phyloP scores from a whole-genome alignment of 2,329 filamentous ascomycete species.

The Sporothrix curviconia region DNA sequence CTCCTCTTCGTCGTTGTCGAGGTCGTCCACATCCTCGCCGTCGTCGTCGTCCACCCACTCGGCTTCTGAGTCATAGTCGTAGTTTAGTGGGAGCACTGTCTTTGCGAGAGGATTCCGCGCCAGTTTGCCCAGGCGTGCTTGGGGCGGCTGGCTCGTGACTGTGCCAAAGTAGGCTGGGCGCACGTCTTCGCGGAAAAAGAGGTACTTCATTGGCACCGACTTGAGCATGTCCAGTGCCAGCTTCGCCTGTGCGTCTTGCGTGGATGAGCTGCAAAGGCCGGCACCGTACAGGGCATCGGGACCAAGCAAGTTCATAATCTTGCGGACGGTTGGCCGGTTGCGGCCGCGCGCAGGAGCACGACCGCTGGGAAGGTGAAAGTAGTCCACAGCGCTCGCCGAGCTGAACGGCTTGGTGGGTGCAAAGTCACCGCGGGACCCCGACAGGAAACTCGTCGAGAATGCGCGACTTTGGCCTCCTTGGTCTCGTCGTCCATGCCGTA shows the following conservation, averaged over 20 bases:
- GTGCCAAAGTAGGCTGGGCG: conserved; percentile 68
- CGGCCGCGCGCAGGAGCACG: conserved; percentile 25
- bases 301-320: conserved; percentile 45
- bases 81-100: conserved; percentile 57
- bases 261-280: conserved; percentile 22
- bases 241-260: conserved; percentile 33
- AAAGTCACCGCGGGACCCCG: conserved; percentile 41
- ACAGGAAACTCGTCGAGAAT: conserved; percentile 48
- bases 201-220: conserved; percentile 55
- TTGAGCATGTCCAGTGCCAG: conserved; percentile 37
- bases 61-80: conserved; percentile 80
- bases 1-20: conserved; percentile 64
- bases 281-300: conserved; percentile 30
- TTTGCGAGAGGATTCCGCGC: conserved; percentile 49
- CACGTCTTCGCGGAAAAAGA: conserved; percentile 58
- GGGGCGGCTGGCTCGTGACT: conserved; percentile 52
- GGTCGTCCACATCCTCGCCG: conserved; percentile 61
- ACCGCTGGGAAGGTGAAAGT: conserved; percentile 39
- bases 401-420: conserved; percentile 31
- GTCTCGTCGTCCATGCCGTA: conserved; percentile 54
- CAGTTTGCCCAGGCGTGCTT: conserved; percentile 43
- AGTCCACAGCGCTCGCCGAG: conserved; percentile 31
- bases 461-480: conserved; percentile 41
- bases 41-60: conserved; percentile 75
- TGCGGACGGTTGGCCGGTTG: conserved; percentile 43